Base-by-base conservation (phyloP, 1,284 basidiomycete species). In the Xerocomus cyaneibrunnescens region DNA sequence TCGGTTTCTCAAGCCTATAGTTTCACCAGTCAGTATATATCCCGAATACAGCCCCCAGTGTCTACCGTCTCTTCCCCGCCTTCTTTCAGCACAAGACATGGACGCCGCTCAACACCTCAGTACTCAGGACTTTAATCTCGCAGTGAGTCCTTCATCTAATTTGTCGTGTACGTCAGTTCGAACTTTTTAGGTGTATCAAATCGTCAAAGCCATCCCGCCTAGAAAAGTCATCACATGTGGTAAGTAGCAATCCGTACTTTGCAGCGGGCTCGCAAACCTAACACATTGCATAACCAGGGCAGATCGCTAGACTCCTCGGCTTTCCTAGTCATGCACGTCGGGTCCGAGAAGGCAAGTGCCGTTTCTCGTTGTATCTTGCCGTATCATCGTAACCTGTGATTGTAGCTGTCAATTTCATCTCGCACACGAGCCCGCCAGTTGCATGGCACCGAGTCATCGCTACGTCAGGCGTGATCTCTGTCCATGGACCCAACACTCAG, bases 381-480 rank as follows among this genome's bases (percentile, higher is more conserved):
- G 7, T 22, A 14, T 3, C 25, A 21, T 41, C 10, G 4, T 45
- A 23, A 45, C 36, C 1, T 3, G n/a, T 16, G 4, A 12, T 27
- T 39, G 7, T 22, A 59, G 59, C 52, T 14, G 52, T 62, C 36
- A 55, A 50, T 34, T 55, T 61, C 32, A 55, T 54, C 42, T 45
- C 48, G 34, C 59, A 55, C 39, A 54, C 56, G 8, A 54, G 3
- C 27, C 56, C 54, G 13, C 52, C 56, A 3, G 52, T 59, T 28
- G 43, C 59, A 16, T 61, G 61, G 54, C 38, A 62, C 38, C 47
- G 60, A 19, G 60, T 65, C 40, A 28, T 62, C 25, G 49, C 61
- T 16, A 54, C 56, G 28, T 63, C 56, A 1, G 61, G 61, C 13
- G 32, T 65, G 7, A 40, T 65, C 34, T 62, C 58, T 12, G 36